Percentiles rank a stretch among this genome's conserved stretches.
Conservation (phyloP, 495 filamentous ascomycete species). For the Trypethelium eluteriae region DNA sequence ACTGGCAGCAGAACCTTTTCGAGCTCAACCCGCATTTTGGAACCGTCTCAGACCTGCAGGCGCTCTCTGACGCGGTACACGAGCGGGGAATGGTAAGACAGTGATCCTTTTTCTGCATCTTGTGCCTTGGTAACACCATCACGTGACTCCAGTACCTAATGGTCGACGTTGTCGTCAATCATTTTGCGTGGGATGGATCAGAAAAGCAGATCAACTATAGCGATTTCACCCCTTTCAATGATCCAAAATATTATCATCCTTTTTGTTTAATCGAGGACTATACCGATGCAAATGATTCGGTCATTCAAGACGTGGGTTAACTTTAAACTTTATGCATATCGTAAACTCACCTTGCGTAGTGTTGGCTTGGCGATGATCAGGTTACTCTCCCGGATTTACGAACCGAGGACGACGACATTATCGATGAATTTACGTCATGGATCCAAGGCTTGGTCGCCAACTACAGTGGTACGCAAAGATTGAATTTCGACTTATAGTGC, state of each 20-base stretch:
- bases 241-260: conserved; percentile 55
- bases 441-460: conserved; percentile 53
- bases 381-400: conserved; percentile 60
- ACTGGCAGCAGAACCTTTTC: conserved; percentile 65
- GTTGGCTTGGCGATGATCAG: conserved; percentile 57
- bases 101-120: conserved; percentile 4
- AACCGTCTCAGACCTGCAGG: conserved; percentile 53
- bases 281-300: conserved; percentile 33
- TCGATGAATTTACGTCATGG: conserved; percentile 57
- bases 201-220: conserved; percentile 49
- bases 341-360: conserved; percentile 29
- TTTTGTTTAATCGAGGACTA: conserved; percentile 60
- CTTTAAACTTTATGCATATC: not conserved
- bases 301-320: conserved; percentile 5
- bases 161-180: conserved; percentile 72
- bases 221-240: conserved; percentile 57
- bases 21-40: conserved; percentile 59
- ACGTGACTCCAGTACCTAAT: conserved; percentile 48
- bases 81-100: conserved; percentile 45
- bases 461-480: conserved; percentile 45
- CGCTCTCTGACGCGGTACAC: conserved; percentile 52
- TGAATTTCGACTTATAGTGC: not conserved
- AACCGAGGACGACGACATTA: conserved; percentile 51
- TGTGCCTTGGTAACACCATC: conserved; percentile 18
- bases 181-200: conserved; percentile 48